Evolutionary conservation across 495 filamentous ascomycete species (phyloP), one percentile per base, ranked within the genome.

Genomic region (Hamigera avellanea): DNA sequence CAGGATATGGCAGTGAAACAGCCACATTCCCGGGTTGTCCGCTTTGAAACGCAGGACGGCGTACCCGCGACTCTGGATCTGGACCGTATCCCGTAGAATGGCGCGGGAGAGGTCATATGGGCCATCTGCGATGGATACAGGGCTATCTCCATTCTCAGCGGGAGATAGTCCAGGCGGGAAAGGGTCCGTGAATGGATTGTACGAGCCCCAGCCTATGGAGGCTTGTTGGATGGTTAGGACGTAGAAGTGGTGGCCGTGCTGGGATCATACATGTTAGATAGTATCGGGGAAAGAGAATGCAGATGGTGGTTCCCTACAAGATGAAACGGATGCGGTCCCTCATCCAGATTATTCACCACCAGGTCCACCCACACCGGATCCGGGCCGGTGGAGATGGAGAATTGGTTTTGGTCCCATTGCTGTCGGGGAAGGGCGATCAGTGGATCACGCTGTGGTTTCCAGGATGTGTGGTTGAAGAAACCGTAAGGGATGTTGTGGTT

Each of bases 211-310:
- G 37, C 60, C 58, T 14, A 43, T 50, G 3, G 44, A 19, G 5
- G 55, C 34, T 37, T 56, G 33, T 32, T 57, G 44, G 2, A 76
- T 66, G 16, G 61, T 56, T 10, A 84, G 62, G 12, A 85, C 64
- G 49, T 88, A 87, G 61, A 89, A 91, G 46, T 80, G 72, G 59
- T 93, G 83, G 3, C 86, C 86, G 63, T 93, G 86, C 32, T 88
- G n/a, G 5, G 14, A 35, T 35, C 33, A 35, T n/a, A n/a, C n/a
- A 4, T 35, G 17, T 35, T 7, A 21, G 32, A 19, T n/a, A n/a
- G n/a, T n/a, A n/a, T n/a, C n/a, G n/a, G n/a, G n/a, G n/a, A n/a
- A n/a, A n/a, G n/a, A 19, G n/a, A 17, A 33, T 4, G 17, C 9
- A 33, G 32, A 16, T 33, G 17, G 3, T 15, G 14, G 12, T 16